phyloP scores from a whole-genome alignment of 2,329 filamentous ascomycete genomes.

The Scleromitrula shiraiana region DNA sequence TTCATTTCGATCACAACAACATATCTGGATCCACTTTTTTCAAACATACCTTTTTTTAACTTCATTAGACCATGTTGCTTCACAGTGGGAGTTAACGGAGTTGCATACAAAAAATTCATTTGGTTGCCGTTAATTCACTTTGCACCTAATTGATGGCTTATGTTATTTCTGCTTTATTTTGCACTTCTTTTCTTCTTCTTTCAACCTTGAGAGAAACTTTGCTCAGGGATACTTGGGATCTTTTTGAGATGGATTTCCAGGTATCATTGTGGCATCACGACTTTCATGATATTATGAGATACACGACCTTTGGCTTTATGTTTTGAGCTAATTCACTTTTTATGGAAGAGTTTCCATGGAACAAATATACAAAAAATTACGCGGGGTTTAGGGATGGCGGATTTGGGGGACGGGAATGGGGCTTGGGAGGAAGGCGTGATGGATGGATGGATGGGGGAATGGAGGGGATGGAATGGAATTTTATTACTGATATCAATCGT shows the following conservation, averaged over 20 bases:
- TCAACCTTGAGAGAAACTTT: slow-evolving; percentile 1
- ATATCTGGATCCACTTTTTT: slow-evolving; percentile 21
- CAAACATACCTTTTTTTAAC: slow-evolving; percentile 11
- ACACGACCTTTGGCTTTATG: slow-evolving; percentile 1
- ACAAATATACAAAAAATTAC: neutral
- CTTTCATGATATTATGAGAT: slow-evolving; percentile 10
- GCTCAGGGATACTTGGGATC: slow-evolving; percentile 2
- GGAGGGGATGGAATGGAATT: neutral
- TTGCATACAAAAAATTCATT: slow-evolving; percentile 16
- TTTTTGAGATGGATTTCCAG: neutral
- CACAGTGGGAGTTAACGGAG: slow-evolving; percentile 13
- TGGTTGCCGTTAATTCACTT: slow-evolving; percentile 10
- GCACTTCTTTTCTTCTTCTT: slow-evolving; percentile 3
- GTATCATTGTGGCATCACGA: slow-evolving; percentile 6
- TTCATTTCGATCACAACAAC: slow-evolving; percentile 17
- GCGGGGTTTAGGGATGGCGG: neutral
- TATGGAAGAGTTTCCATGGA: neutral
- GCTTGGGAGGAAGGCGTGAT: neutral
- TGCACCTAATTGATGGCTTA: slow-evolving; percentile 8
- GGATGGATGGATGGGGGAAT: neutral
- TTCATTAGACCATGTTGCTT: slow-evolving; percentile 18
- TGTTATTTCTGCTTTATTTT: neutral
- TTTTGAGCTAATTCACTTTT: neutral
- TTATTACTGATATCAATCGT: neutral
- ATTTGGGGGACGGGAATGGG: neutral